Evolutionary conservation across 257 asterid genomes (phyloP), one percentile per base, ranked within the genome.

Genomic region (Penstemon eatonii): DNA sequence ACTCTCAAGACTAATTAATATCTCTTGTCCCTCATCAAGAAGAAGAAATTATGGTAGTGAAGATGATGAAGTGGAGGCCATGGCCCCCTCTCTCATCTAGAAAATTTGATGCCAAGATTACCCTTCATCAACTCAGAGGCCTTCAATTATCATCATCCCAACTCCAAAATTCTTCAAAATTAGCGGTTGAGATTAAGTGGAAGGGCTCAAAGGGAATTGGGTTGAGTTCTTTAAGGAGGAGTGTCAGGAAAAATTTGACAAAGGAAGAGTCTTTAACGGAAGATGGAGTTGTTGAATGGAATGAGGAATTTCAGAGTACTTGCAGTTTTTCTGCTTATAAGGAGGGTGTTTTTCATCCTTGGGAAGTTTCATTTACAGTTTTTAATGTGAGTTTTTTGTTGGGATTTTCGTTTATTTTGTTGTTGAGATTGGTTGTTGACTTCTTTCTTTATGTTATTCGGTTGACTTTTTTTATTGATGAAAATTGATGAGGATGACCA

Each of bases 41-140:
- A 15, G 46, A 55, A 68, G 5, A n/a, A 44, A 59, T 47, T 37
- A 89, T 87, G 92, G 92, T 84, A 59, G 95, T 79, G 81, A 87
- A 75, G 83, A 82, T 90, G 93, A 86, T 83, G 74, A 86, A 81
- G 69, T 90, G 96, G 96, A 84, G 85, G 82, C 78, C 93, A 39
- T 82, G 96, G 90, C 86, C 86, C 19, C 88, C 85, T 7, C 66
- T 75, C 5, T 81, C 79, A 56, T 74, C 84, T 47, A 87, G 78
- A 84, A 90, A 90, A 71, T 82, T 77, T 50, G 87, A 84, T 68
- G 89, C 79, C 15, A 81, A 75, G 62, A 81, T 87, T 65, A 69
- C 67, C 1, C 59, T 90, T 7, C 80, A 81, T 46, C 73, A 73
- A 7, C 61, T 90, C 2, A 65, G 65, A 60, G 86, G 84, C 37